These are phyloP conservation scores for Penicillium sp. DNA, from an alignment of 2,329 filamentous ascomycete species.

Conservation along the genomic window DNA sequence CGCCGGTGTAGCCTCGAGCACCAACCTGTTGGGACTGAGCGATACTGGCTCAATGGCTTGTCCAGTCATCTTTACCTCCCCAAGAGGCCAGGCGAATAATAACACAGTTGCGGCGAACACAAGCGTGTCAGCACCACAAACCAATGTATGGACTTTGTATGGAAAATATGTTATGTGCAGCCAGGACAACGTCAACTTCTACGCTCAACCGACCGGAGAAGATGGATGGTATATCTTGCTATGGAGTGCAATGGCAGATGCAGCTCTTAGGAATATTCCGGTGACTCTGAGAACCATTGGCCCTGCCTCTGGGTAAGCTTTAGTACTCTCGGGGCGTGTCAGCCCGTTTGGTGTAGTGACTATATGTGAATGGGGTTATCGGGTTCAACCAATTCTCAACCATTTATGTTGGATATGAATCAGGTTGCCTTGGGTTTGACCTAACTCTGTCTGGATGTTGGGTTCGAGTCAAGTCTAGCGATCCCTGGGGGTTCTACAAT, in stretches of 20 bases:
- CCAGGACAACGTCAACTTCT: neutral
- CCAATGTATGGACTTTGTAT: slow-evolving; percentile 8
- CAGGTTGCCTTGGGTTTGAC: neutral
- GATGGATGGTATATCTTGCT: slow-evolving; percentile 2
- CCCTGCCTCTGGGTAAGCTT: neutral
- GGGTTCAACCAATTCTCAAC: too few relatives aligned
- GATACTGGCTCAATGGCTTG: neutral
- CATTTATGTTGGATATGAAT: neutral
- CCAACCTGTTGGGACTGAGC: neutral
- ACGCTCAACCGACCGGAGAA: neutral
- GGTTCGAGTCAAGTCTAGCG: neutral
- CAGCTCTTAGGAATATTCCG: neutral
- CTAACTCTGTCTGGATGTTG: neutral
- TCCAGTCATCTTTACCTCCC: neutral
- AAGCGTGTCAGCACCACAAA: neutral
- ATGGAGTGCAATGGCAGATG: neutral
- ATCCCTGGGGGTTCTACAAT: neutral
- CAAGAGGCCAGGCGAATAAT: neutral
- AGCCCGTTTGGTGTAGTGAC: neutral
- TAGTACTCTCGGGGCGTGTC: neutral
- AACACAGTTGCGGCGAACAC: neutral
- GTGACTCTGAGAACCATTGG: slow-evolving; percentile 2
- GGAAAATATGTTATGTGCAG: slow-evolving; percentile 6
- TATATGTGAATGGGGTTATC: neutral
- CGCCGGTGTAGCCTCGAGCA: neutral